Conservation (phyloP, 2,329 filamentous ascomycete species). For the Hymenoscyphus albidus region DNA sequence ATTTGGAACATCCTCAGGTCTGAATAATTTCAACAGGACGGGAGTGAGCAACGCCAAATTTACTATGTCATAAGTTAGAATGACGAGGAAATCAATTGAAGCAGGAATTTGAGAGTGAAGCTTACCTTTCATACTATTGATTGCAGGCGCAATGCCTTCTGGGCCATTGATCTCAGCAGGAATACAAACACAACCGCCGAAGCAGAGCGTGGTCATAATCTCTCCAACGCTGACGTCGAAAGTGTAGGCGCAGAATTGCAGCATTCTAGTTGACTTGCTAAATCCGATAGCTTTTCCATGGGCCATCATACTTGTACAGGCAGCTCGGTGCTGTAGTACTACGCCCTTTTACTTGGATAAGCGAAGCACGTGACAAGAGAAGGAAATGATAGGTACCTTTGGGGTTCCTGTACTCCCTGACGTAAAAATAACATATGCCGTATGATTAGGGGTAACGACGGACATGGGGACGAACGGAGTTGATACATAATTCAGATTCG, state of each 20-base stretch:
- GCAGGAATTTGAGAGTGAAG: too few relatives aligned
- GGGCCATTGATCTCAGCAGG: conserved; percentile 39
- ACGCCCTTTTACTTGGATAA: conserved; percentile 16
- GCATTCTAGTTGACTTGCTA: conserved; percentile 6
- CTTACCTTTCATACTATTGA: conserved; percentile 24
- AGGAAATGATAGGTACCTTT: neutral
- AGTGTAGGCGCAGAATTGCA: conserved; percentile 35
- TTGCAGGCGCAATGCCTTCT: conserved; percentile 36
- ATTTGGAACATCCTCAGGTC: conserved; percentile 23
- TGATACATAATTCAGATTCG: too few relatives aligned
- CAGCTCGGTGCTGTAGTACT: conserved; percentile 25
- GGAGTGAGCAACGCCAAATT: conserved; percentile 29
- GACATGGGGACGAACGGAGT: too few relatives aligned
- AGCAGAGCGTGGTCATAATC: conserved; percentile 32
- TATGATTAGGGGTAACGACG: neutral
- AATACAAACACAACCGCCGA: conserved; percentile 40
- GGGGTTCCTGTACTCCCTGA: conserved; percentile 3
- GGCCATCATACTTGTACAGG: neutral
- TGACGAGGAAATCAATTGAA: too few relatives aligned
- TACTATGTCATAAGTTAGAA: too few relatives aligned
- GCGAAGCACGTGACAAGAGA: too few relatives aligned
- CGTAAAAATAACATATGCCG: neutral
- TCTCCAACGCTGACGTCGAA: conserved; percentile 41
- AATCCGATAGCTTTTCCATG: neutral
- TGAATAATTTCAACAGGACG: conserved; percentile 28